Conservation (phyloP, 2,329 filamentous ascomycete genomes). For the Penicillium sp. region DNA sequence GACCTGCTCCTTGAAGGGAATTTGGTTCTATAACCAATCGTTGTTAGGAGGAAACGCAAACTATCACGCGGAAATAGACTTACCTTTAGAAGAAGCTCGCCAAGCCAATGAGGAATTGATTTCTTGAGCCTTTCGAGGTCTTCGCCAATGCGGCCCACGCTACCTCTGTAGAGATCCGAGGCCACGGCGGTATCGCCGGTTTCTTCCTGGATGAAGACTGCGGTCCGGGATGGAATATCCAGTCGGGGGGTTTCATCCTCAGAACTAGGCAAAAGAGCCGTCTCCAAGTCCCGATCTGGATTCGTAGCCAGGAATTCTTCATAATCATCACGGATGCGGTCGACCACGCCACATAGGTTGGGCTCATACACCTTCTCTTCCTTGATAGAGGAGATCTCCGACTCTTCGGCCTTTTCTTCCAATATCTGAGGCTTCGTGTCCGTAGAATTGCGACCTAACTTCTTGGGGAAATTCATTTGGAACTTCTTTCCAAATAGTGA, state of each 20-base stretch:
- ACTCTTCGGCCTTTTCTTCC: conserved; percentile 62
- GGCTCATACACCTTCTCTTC: conserved; percentile 40
- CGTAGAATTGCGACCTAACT: conserved; percentile 60
- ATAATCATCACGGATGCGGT: conserved; percentile 41
- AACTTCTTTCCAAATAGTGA: conserved; percentile 77
- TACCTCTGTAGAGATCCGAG: conserved; percentile 84
- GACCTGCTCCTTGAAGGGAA: conserved; percentile 78
- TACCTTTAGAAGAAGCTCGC: conserved; percentile 69
- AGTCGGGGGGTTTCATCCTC: conserved; percentile 41
- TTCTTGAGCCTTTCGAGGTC: conserved; percentile 79
- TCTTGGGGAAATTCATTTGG: conserved; percentile 68
- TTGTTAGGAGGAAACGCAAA: not conserved
- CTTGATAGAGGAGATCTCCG: conserved; percentile 45
- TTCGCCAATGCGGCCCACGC: conserved; percentile 64
- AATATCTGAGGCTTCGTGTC: conserved; percentile 62
- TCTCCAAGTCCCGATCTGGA: conserved; percentile 30
- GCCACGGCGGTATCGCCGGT: conserved; percentile 54
- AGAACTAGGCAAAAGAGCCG: conserved; percentile 37
- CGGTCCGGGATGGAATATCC: conserved; percentile 43
- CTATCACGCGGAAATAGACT: conserved; percentile 12
- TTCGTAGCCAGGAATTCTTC: conserved; percentile 35
- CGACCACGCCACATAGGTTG: conserved; percentile 40
- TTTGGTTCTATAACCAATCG: conserved; percentile 52
- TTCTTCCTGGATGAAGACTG: conserved; percentile 58
- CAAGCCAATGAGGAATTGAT: conserved; percentile 81